These are phyloP conservation scores for Beauveria sp. DNA, from an alignment of 2,329 filamentous ascomycete genomes.

Conservation along the genomic window DNA sequence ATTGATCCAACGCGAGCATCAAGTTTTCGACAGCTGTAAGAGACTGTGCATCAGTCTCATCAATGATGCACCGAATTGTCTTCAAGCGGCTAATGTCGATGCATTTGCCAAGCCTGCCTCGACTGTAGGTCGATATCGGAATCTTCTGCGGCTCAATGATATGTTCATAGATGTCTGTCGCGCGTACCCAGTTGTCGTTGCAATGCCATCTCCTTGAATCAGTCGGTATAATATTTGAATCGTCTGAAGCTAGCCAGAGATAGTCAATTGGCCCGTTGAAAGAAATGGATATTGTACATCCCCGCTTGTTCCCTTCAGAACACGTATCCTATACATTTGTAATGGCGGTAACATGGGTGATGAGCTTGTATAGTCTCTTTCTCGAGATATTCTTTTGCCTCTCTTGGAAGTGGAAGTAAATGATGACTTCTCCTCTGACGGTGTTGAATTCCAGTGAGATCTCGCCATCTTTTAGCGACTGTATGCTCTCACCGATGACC, in stretches of 20 bases:
- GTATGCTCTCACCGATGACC: conserved; percentile 47
- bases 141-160: conserved; percentile 22
- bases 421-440: conserved; percentile 19
- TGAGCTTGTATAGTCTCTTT: conserved; percentile 30
- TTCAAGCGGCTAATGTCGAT: conserved; percentile 52
- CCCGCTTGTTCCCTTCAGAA: conserved; percentile 20
- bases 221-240: conserved; percentile 25
- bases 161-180: conserved; percentile 36
- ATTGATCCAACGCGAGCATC: conserved; percentile 51
- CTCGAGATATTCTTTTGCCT: conserved; percentile 11
- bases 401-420: conserved; percentile 23
- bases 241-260: conserved; percentile 30
- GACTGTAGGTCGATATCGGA: conserved; percentile 32
- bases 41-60: conserved; percentile 17
- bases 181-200: conserved; percentile 41
- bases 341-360: conserved; percentile 39
- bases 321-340: conserved; percentile 31
- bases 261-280: conserved; percentile 39
- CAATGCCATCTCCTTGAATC: conserved; percentile 29
- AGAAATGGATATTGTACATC: conserved; percentile 35
- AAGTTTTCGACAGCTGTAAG: conserved; percentile 33
- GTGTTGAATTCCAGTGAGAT: conserved; percentile 24
- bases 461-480: background rate
- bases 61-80: conserved; percentile 41
- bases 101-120: conserved; percentile 25